Percentiles rank a stretch among this genome's conserved stretches.
phyloP scores from a whole-genome alignment of 2,329 filamentous ascomycete species.

The Pseudogymnoascus sp. region DNA sequence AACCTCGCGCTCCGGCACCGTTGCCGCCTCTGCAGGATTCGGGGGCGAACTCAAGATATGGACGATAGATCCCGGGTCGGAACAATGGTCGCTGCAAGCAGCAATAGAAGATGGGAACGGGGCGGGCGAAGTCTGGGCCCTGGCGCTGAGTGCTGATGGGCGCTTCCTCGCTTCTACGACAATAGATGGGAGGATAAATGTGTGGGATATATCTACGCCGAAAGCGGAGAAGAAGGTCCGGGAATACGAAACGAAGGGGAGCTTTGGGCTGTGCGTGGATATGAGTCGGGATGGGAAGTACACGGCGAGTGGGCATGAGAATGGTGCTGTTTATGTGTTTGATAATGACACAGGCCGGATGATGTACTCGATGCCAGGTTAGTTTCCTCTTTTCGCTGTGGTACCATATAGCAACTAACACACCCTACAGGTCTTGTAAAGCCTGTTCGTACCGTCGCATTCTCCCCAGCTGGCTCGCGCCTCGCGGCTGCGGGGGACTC shows the following conservation, averaged over 20 bases:
- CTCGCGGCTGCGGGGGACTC: constrained; percentile 88
- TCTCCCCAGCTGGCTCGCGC: constrained; percentile 76
- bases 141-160: constrained; percentile 78
- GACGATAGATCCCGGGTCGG: constrained; percentile 49
- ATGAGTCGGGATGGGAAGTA: constrained; percentile 71
- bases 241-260: constrained; percentile 86
- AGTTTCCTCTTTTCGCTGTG: constrained; percentile 19
- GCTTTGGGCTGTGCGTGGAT: constrained; percentile 84
- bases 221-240: constrained; percentile 53
- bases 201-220: constrained; percentile 57
- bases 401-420: neutral
- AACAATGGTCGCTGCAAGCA: constrained; percentile 44
- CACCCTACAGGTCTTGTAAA: constrained; percentile 66
- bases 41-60: constrained; percentile 83
- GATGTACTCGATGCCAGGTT: constrained; percentile 75
- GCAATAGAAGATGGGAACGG: constrained; percentile 47
- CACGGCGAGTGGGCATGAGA: constrained; percentile 89
- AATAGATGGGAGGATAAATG: constrained; percentile 78
- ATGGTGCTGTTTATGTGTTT: constrained; percentile 87
- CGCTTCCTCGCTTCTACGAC: constrained; percentile 79
- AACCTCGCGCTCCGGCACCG: constrained; percentile 58
- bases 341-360: constrained; percentile 83
- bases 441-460: constrained; percentile 75
- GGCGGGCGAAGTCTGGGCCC: constrained; percentile 74
- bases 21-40: constrained; percentile 79